Percentiles rank a stretch among this genome's conserved stretches.
phyloP scores from a whole-genome alignment of 441 rosid genomes.

The Eutrema salsugineum region DNA sequence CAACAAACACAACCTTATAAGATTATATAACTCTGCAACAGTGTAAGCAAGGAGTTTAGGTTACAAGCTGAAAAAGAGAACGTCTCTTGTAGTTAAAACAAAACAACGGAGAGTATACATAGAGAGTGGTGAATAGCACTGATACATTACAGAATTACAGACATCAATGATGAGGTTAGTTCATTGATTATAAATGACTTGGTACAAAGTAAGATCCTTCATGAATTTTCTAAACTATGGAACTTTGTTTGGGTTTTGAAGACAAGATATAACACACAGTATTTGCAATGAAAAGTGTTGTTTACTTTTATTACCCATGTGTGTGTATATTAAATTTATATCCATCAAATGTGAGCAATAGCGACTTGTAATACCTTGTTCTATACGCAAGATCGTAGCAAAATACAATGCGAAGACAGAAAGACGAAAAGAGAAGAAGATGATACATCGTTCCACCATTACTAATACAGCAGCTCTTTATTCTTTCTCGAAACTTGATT shows the following conservation, averaged over 20 bases:
- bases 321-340: too few relatives aligned
- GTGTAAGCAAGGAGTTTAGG: conserved; percentile 7
- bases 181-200: neutral
- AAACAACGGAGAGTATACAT: conserved; percentile 9
- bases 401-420: too few relatives aligned
- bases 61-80: neutral
- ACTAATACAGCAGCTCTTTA: neutral
- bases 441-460: neutral
- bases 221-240: too few relatives aligned
- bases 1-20: conserved; percentile 21
- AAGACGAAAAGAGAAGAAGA: neutral
- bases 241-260: too few relatives aligned
- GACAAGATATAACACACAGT: too few relatives aligned
- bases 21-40: neutral
- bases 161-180: neutral
- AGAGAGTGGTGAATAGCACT: conserved; percentile 11
- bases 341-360: too few relatives aligned
- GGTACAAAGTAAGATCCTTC: too few relatives aligned
- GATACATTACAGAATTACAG: conserved; percentile 16
- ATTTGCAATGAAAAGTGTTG: too few relatives aligned
- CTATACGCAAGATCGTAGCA: too few relatives aligned
- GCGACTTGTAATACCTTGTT: too few relatives aligned
- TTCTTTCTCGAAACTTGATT: conserved; percentile 1
- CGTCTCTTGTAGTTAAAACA: conserved; percentile 1
- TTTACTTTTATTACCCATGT: too few relatives aligned